phyloP scores from a whole-genome alignment of 116 monocot species.

The Posidonia oceanica region DNA sequence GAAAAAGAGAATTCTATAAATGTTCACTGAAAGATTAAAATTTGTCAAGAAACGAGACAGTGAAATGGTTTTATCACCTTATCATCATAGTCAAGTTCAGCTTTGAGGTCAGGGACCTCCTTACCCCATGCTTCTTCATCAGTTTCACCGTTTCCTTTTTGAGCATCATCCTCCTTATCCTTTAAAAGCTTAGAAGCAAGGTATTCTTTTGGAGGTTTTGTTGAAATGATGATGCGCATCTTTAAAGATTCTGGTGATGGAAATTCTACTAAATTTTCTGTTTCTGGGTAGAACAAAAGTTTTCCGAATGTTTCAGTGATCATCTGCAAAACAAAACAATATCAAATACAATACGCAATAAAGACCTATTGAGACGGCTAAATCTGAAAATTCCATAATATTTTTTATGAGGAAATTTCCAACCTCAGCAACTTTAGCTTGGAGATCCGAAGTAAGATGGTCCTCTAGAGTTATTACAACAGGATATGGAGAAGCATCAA shows the following conservation, averaged over 20 bases:
- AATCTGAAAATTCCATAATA: background rate
- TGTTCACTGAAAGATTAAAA: background rate
- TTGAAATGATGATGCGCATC: constrained; percentile 56
- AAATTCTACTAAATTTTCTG: constrained; percentile 36
- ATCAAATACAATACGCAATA: background rate
- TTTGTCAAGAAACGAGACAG: background rate
- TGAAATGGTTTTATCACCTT: constrained; percentile 12
- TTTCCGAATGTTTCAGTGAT: constrained; percentile 66
- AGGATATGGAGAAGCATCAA: constrained; percentile 56
- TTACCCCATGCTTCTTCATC: constrained; percentile 62
- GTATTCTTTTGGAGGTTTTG: constrained; percentile 85
- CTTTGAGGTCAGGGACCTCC: constrained; percentile 47
- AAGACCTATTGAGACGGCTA: no score
- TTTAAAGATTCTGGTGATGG: constrained; percentile 73
- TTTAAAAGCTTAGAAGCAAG: constrained; percentile 31
- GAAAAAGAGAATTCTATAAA: background rate
- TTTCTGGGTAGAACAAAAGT: constrained; percentile 60
- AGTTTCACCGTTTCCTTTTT: constrained; percentile 15
- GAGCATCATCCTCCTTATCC: constrained; percentile 25
- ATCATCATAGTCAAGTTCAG: constrained; percentile 22
- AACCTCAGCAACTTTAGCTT: constrained; percentile 72
- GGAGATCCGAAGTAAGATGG: constrained; percentile 71
- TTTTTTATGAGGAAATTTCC: background rate
- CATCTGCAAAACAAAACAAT: constrained; percentile 30
- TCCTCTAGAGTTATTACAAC: constrained; percentile 77